These are phyloP conservation scores for Podospora tetraspora DNA, from an alignment of 495 filamentous ascomycete species.

Conservation along the genomic window DNA sequence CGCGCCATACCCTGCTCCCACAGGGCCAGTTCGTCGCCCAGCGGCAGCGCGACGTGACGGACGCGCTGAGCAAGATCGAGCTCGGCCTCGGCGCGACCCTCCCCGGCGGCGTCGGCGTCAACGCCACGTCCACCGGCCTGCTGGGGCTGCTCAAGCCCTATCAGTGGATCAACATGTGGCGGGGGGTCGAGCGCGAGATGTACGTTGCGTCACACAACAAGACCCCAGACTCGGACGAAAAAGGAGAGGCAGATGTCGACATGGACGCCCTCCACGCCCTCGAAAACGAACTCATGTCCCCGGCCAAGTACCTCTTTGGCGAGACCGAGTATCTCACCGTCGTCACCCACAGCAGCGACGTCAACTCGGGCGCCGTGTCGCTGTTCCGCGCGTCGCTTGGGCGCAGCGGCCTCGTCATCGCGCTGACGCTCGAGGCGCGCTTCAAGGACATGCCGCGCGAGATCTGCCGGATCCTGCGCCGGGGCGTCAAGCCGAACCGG, in stretches of 20 bases:
- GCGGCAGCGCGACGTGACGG: neutral
- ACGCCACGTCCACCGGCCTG: neutral
- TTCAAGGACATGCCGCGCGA: constrained; percentile 4
- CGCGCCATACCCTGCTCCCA: neutral
- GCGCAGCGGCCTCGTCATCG: neutral
- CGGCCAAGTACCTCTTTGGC: constrained; percentile 2
- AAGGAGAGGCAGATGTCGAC: neutral
- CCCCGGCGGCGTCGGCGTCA: neutral
- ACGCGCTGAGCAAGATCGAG: neutral
- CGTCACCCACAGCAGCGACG: neutral
- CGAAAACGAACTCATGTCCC: constrained; percentile 3
- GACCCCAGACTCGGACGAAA: neutral
- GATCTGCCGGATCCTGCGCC: neutral
- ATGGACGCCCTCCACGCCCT: constrained; percentile 6
- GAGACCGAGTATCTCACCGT: constrained; percentile 5
- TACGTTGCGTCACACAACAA: neutral
- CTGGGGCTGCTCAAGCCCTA: neutral
- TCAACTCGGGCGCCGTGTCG: neutral
- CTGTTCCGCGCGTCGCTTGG: neutral
- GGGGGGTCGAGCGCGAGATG: neutral
- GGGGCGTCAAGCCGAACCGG: neutral
- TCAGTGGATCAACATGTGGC: constrained; percentile 3
- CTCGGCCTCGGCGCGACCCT: neutral
- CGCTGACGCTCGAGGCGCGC: neutral
- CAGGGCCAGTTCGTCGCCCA: neutral